These are phyloP conservation scores for Cyberlindnera veronae DNA, from an alignment of 805 yeast species.

Conservation along the genomic window DNA sequence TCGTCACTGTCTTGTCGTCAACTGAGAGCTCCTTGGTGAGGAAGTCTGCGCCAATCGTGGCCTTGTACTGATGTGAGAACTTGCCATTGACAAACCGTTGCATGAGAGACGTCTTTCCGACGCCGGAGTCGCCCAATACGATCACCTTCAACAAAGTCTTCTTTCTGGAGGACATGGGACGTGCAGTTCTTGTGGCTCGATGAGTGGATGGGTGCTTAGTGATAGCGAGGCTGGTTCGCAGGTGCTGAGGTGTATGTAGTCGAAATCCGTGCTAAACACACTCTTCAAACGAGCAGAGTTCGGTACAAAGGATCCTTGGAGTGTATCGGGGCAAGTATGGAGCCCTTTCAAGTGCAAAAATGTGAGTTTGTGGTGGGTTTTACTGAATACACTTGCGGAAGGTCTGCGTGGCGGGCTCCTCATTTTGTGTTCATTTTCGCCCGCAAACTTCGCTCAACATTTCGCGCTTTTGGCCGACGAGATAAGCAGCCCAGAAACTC, in stretches of 20 bases:
- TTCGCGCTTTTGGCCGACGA: too few species aligned
- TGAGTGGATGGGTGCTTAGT: not conserved
- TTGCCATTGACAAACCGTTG: constrained; percentile 95
- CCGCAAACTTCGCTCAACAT: not conserved
- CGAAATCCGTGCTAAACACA: too few species aligned
- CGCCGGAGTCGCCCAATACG: constrained; percentile 95
- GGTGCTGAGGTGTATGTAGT: too few species aligned
- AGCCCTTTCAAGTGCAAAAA: too few species aligned
- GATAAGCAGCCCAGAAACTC: too few species aligned
- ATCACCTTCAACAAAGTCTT: constrained; percentile 81
- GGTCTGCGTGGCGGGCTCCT: constrained; percentile 3
- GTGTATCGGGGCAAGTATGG: not conserved
- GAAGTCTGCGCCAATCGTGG: constrained; percentile 97
- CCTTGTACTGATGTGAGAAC: constrained; percentile 93
- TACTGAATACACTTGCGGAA: not conserved
- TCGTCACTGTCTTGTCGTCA: constrained; percentile 57
- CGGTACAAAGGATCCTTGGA: not conserved
- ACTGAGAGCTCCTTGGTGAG: constrained; percentile 84
- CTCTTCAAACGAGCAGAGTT: too few species aligned
- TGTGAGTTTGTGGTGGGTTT: not conserved
- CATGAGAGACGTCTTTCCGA: constrained; percentile 95
- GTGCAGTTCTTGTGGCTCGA: not conserved
- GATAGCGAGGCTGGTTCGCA: not conserved
- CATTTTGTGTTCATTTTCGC: not conserved
- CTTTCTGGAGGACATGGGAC: constrained; percentile 51